A percentile compares a stretch with the other conserved stretches of the same genome.
These are phyloP conservation scores for Ocimum tenuiflorum DNA, from an alignment of 257 asterid species.

Conservation along the genomic window DNA sequence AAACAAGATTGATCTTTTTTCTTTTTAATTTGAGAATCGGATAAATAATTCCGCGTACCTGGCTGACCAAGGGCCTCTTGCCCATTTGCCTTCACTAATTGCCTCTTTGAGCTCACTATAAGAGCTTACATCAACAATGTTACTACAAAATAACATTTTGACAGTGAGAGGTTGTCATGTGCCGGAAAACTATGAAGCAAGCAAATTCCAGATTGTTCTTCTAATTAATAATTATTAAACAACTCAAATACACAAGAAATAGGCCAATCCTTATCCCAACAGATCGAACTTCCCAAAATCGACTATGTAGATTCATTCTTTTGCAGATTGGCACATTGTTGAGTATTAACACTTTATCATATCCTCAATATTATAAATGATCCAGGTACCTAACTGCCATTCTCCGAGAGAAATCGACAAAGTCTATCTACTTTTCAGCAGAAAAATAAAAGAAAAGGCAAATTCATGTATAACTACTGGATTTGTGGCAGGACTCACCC, in stretches of 20 bases:
- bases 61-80: constrained; percentile 99
- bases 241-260: neutral
- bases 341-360: neutral
- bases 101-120: constrained; percentile 88
- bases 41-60: constrained; percentile 38
- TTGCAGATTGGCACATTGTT: no score
- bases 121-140: constrained; percentile 83
- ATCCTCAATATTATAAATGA: neutral
- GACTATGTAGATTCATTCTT: neutral
- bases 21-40: neutral
- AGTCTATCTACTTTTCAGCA: constrained; percentile 7
- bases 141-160: constrained; percentile 34
- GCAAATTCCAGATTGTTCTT: neutral
- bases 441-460: neutral
- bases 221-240: neutral
- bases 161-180: constrained; percentile 6
- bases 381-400: neutral
- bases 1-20: neutral
- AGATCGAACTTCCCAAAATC: neutral
- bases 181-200: neutral
- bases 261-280: neutral
- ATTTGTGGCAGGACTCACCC: constrained; percentile 38
- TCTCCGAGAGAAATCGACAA: neutral
- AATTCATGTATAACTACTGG: constrained; percentile 2
- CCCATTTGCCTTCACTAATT: constrained; percentile 91